Base-by-base conservation (phyloP, 768 basidiomycete species). In the Pulveroboletus sp. region DNA sequence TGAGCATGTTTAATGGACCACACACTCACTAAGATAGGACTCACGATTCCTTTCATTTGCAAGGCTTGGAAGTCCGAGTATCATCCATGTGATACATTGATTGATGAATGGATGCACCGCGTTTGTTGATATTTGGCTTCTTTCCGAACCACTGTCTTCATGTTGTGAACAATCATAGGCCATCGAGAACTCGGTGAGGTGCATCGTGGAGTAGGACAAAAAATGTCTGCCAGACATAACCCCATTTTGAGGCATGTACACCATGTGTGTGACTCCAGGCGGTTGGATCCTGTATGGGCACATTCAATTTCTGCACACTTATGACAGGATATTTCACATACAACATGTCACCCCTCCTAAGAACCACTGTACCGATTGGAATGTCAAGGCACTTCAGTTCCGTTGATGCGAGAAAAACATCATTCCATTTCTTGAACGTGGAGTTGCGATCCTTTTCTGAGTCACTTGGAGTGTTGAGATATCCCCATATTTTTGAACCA, bases 281-380 rank as follows among this genome's bases (percentile, higher is more conserved):
- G 49, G 45, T 19, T 50, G 49, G 2, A 54, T 54, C 6, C 49
- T 54, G 8, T 25, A 16, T 19, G 7, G 25, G 9, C 9, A 20
- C 14, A 12, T 32, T 16, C 25, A 5, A 27, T 9, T 9, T 27
- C 25, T 27, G 25, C 29, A 23, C 20, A 32, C 16, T 6, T 12
- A 23, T 20, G 9, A 19, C 13, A 39, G 12, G 6, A 20, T 0
- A 10, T 10, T 21, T 1, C 24, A 49, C 48, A n/a, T n/a, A n/a
- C n/a, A 49, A 12, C 1, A 31, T 49, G 4, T 49, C 23, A 1
- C 42, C 48, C 10, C 11, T 7, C 0, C 1, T 2, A 3, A 49
- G 40, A 0, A 37, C 19, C 5, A 49, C 3, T 4, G 20, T 13
- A 0, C 47, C n/a, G 6, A 36, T 16, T 1, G 6, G 8, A 2